A percentile compares a stretch with the other conserved stretches of the same genome.
Conservation (phyloP, 148 eudicot genomes). For the Beta vulgaris region DNA sequence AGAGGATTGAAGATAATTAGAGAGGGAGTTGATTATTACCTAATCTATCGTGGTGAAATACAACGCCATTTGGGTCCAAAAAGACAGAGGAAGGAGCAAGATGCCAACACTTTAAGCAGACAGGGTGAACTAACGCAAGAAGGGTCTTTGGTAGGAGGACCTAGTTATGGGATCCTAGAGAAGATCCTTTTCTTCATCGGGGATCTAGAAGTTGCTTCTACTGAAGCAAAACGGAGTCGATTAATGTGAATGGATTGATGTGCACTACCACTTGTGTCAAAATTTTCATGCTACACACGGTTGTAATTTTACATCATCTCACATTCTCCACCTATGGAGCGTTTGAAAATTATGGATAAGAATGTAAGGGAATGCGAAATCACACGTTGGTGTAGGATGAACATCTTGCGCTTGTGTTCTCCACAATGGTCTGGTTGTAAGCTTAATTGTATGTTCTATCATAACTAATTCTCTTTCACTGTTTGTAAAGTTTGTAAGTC, state of each 20-base stretch:
- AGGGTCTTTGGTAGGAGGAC: conserved; percentile 20
- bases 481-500: conserved; percentile 12
- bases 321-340: no score
- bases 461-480: conserved; percentile 7
- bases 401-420: background rate
- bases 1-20: conserved; percentile 76
- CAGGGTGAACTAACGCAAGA: conserved; percentile 16
- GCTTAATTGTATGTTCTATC: background rate
- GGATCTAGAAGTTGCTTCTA: conserved; percentile 71
- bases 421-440: background rate
- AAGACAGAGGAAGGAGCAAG: conserved; percentile 22
- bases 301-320: no score
- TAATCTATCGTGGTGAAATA: conserved; percentile 64
- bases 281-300: no score
- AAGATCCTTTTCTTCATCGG: conserved; percentile 78
- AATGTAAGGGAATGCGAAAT: no score
- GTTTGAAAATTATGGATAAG: no score
- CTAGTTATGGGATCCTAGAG: conserved; percentile 55
- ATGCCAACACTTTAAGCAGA: conserved; percentile 12
- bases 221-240: conserved; percentile 58
- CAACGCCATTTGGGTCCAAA: conserved; percentile 68
- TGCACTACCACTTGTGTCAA: background rate
- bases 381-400: no score
- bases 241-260: conserved; percentile 20
- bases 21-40: conserved; percentile 72